Evolutionary conservation across 352 stramenopile genomes (phyloP).

Genomic region (Elongisporangium undulatum): DNA sequence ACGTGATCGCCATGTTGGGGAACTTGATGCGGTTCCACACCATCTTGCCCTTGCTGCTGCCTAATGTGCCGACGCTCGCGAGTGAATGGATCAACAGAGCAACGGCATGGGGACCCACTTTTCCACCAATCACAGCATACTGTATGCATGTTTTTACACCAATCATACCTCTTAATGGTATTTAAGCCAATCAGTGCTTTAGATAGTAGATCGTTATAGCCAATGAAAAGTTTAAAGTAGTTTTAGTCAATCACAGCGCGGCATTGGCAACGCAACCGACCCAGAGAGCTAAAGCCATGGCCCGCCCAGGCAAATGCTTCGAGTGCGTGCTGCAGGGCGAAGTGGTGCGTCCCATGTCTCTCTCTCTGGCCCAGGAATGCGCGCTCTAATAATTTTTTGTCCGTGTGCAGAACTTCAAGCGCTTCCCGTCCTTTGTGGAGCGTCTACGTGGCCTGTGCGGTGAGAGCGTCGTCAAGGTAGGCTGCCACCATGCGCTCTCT

Average conservation of each 20-base stretch:
- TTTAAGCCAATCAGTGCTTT: not conserved
- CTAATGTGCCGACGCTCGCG: conserved; percentile 5
- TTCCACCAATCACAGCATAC: conserved; percentile 11
- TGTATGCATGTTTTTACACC: conserved; percentile 6
- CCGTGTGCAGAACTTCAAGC: conserved; percentile 62
- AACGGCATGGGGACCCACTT: not conserved
- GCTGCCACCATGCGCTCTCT: not conserved
- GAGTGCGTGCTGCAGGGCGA: conserved; percentile 79
- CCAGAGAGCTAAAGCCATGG: conserved; percentile 22
- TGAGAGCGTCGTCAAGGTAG: conserved; percentile 78
- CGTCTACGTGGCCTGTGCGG: conserved; percentile 69
- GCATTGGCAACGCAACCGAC: not conserved
- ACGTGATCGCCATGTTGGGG: conserved; percentile 85
- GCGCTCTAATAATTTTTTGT: conserved; percentile 2
- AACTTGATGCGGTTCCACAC: conserved; percentile 85
- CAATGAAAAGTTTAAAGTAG: conserved; percentile 11
- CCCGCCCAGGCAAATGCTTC: conserved; percentile 69
- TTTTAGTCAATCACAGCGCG: conserved; percentile 23
- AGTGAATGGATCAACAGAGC: conserved; percentile 14
- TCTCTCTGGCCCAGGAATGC: not conserved
- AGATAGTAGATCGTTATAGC: conserved; percentile 3
- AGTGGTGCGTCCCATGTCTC: conserved; percentile 40
- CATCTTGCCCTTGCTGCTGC: conserved; percentile 35
- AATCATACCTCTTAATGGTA: conserved; percentile 2
- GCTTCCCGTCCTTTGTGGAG: conserved; percentile 80